Conservation (phyloP, 176 grass and related monocot species). For the Otatea glauca region DNA sequence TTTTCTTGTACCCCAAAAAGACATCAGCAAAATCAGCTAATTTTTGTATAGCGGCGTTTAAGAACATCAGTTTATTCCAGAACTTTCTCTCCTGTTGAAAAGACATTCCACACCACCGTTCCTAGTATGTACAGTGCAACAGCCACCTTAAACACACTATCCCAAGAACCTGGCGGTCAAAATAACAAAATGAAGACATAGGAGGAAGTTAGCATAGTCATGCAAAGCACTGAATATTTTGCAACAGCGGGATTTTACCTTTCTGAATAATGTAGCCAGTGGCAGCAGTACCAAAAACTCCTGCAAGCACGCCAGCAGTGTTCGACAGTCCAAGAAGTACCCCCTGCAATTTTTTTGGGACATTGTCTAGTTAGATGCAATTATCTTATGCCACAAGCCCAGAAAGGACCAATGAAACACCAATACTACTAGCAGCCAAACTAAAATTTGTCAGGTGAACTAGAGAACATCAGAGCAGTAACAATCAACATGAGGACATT, state of each 20-base stretch:
- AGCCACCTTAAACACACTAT: constrained; percentile 86
- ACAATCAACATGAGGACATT: constrained; percentile 33
- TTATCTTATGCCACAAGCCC: background rate
- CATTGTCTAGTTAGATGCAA: constrained; percentile 19
- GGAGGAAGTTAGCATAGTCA: constrained; percentile 14
- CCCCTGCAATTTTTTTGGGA: no score
- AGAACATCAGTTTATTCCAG: constrained; percentile 59
- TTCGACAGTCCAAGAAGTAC: no score
- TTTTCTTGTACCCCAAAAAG: constrained; percentile 15
- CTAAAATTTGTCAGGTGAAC: constrained; percentile 6
- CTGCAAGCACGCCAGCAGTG: no score
- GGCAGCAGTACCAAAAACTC: no score
- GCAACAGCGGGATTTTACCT: constrained; percentile 30
- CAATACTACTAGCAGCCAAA: background rate
- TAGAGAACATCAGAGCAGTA: constrained; percentile 16
- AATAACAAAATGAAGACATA: background rate
- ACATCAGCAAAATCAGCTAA: constrained; percentile 38
- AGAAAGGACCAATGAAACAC: background rate
- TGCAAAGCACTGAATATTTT: background rate
- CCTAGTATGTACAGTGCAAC: constrained; percentile 81
- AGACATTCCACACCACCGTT: constrained; percentile 91
- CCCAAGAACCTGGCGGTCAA: constrained; percentile 81
- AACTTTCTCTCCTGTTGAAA: constrained; percentile 86
- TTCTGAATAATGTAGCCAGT: constrained; percentile 87
- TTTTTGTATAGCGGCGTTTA: constrained; percentile 23